Evolutionary conservation across 225 moss, liverwort and hornwort species (phyloP).

Genomic region (Pleurozium schreberi): DNA sequence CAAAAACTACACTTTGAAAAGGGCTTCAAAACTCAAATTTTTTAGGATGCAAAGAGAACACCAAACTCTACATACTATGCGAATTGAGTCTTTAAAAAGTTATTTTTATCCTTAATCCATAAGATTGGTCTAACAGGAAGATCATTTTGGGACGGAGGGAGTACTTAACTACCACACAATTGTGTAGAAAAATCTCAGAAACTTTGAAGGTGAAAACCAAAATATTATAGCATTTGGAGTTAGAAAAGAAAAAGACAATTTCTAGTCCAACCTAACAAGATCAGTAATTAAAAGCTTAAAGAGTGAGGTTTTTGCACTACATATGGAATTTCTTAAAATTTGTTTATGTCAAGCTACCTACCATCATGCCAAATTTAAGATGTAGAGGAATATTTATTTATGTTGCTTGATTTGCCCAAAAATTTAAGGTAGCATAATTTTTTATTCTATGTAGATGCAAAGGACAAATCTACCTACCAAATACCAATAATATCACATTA

Average conservation of each 20-base stretch:
- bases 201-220: accelerated
- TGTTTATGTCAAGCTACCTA: neutral
- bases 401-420: neutral
- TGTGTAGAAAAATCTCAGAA: accelerated
- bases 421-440: accelerated
- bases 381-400: neutral
- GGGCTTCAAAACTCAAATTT: too few species aligned
- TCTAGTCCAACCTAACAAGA: accelerated
- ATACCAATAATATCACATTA: neutral
- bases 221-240: neutral
- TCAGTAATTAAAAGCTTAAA: too few species aligned
- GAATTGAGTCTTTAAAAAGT: too few species aligned
- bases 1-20: too few species aligned
- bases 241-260: accelerated
- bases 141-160: too few species aligned
- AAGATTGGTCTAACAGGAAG: too few species aligned
- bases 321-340: neutral
- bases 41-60: too few species aligned
- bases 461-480: neutral
- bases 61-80: too few species aligned
- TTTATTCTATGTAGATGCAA: accelerated
- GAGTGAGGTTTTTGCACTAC: neutral
- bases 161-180: accelerated
- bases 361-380: neutral
- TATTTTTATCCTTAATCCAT: too few species aligned